A percentile compares a stretch with the other conserved stretches of the same genome.
Evolutionary conservation across 73 alveolate genomes (phyloP).

Genomic region (Tetrahymena thermophila): DNA sequence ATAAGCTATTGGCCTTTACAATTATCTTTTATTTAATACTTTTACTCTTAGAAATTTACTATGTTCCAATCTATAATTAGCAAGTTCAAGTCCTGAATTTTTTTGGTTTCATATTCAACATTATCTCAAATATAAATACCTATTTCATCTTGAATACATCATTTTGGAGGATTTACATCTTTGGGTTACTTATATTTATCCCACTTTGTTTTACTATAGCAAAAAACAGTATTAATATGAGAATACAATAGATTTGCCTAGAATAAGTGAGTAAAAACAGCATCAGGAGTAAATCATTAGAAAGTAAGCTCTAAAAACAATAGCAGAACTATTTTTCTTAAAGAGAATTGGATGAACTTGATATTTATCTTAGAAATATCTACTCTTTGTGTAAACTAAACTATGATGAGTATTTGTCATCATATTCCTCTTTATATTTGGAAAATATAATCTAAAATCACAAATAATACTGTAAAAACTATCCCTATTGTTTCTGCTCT

Average conservation of each 20-base stretch:
- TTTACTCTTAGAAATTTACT: not conserved
- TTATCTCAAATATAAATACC: not conserved
- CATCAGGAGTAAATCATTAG: not conserved
- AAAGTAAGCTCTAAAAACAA: not conserved
- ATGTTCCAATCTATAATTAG: not conserved
- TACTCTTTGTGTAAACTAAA: not conserved
- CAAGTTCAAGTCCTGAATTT: not conserved
- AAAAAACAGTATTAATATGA: not conserved
- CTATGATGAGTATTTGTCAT: not conserved
- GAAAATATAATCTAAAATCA: not conserved
- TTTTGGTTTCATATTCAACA: not conserved
- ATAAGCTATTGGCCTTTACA: not conserved
- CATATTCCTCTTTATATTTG: not conserved
- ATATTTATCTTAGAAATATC: not conserved
- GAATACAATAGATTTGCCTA: not conserved
- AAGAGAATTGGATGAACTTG: not conserved
- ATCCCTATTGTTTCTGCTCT: not conserved
- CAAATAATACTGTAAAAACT: not conserved
- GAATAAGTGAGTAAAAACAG: not conserved
- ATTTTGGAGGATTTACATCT: not conserved
- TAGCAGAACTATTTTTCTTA: not conserved
- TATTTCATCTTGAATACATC: not conserved
- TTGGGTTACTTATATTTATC: not conserved
- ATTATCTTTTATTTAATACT: not conserved
- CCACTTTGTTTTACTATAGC: not conserved